Conservation (phyloP, 2,329 filamentous ascomycete species). For the Colletotrichum siamense region DNA sequence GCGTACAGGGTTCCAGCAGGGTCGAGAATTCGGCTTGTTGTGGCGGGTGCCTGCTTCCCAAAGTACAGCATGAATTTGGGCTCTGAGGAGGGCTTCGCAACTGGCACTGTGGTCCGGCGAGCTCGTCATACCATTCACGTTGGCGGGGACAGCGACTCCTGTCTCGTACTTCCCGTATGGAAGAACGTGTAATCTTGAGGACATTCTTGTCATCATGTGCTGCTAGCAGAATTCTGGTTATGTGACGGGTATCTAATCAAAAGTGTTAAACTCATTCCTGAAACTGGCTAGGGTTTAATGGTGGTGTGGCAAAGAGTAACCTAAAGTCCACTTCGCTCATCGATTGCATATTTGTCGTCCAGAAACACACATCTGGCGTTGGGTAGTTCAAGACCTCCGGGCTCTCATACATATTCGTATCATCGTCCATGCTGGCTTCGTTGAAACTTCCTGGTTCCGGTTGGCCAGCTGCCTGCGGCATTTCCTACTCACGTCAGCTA, state of each 20-base stretch:
- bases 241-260: neutral
- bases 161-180: neutral
- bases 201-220: neutral
- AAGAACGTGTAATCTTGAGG: neutral
- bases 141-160: neutral
- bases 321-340: neutral
- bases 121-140: conserved; percentile 18
- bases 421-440: neutral
- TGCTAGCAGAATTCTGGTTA: neutral
- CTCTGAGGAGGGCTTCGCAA: conserved; percentile 23
- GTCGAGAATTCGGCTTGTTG: conserved; percentile 24
- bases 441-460: neutral
- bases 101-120: conserved; percentile 9
- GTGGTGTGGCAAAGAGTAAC: neutral
- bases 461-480: fast-evolving
- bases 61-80: conserved; percentile 24
- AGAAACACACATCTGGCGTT: neutral
- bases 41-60: conserved; percentile 28
- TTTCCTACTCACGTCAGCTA: neutral
- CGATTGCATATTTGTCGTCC: neutral
- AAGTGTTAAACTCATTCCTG: fast-evolving
- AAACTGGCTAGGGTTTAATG: neutral
- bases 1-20: conserved; percentile 27
- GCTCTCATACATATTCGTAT: neutral
- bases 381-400: neutral